Evolutionary conservation across 2,329 filamentous ascomycete species (phyloP).

Genomic region (Penicillium polonicum): DNA sequence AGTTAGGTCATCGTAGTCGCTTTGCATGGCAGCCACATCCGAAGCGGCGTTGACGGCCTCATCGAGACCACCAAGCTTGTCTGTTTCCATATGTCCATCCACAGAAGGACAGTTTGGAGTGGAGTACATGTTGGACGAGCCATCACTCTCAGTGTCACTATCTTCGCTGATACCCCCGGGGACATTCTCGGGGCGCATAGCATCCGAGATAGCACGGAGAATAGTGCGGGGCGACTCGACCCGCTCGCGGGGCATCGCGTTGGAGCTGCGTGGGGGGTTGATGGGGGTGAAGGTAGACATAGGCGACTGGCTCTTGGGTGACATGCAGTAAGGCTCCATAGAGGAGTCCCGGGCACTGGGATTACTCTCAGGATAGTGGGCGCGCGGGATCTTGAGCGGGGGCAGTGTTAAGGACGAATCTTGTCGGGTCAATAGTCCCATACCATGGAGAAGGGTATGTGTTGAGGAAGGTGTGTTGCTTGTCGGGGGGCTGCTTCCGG

Average conservation of each 20-base stretch:
- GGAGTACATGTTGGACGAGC: conserved; percentile 11
- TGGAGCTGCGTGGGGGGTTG: conserved; percentile 39
- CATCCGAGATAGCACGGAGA: conserved; percentile 20
- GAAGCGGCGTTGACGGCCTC: neutral
- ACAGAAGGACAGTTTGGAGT: conserved; percentile 15
- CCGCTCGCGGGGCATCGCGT: conserved; percentile 6
- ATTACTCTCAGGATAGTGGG: conserved; percentile 28
- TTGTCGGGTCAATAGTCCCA: neutral
- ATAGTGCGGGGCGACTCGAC: conserved; percentile 26
- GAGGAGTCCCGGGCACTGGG: conserved; percentile 46
- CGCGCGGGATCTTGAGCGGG: conserved; percentile 19
- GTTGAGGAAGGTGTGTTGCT: conserved; percentile 13
- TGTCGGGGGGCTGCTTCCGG: neutral
- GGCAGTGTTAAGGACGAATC: neutral
- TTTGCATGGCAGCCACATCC: neutral
- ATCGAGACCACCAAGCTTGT: neutral
- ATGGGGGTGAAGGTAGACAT: conserved; percentile 42
- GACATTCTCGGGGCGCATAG: conserved; percentile 3
- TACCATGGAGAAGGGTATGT: conserved; percentile 15
- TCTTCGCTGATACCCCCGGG: conserved; percentile 12
- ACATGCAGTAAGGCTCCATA: conserved; percentile 37
- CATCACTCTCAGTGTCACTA: conserved; percentile 15
- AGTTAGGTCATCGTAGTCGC: conserved; percentile 7
- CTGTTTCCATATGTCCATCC: conserved; percentile 4
- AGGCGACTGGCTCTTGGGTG: conserved; percentile 41